Percentiles rank a stretch among this genome's conserved stretches.
Conservation (phyloP, 331 rosid species). For the Saraca asoca region DNA sequence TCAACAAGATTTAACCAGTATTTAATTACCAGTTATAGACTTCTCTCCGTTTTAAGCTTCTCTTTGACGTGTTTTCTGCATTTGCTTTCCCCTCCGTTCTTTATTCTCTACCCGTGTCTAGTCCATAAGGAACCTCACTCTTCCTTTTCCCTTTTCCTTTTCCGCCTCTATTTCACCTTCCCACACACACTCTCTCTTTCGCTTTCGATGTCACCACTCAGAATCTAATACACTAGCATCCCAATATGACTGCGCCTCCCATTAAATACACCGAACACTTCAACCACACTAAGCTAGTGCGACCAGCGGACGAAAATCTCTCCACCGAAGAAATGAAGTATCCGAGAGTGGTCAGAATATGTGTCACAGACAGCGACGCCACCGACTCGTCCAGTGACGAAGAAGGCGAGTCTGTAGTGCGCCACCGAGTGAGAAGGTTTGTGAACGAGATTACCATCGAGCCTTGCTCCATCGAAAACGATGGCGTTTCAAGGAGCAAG, state of each 20-base stretch:
- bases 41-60: conserved; percentile 52
- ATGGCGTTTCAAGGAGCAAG: conserved; percentile 37
- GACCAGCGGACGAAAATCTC: neutral
- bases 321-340: conserved; percentile 16
- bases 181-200: conserved; percentile 22
- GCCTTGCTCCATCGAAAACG: conserved; percentile 33
- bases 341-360: conserved; percentile 57
- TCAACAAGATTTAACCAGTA: conserved; percentile 43
- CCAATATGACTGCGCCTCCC: conserved; percentile 39
- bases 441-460: conserved; percentile 71
- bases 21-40: conserved; percentile 32
- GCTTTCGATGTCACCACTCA: conserved; percentile 41
- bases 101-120: conserved; percentile 57
- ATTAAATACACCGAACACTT: conserved; percentile 55
- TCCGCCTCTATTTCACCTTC: conserved; percentile 25
- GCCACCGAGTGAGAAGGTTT: conserved; percentile 55
- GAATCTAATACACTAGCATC: conserved; percentile 30
- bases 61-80: conserved; percentile 47
- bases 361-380: conserved; percentile 68
- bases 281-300: conserved; percentile 46
- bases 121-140: conserved; percentile 44
- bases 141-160: neutral
- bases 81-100: conserved; percentile 39
- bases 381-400: conserved; percentile 89
- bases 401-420: conserved; percentile 36